Percentiles rank a stretch among this genome's conserved stretches.
These are phyloP conservation scores for Fusarium chaquense DNA, from an alignment of 2,329 filamentous ascomycete genomes.

Conservation along the genomic window DNA sequence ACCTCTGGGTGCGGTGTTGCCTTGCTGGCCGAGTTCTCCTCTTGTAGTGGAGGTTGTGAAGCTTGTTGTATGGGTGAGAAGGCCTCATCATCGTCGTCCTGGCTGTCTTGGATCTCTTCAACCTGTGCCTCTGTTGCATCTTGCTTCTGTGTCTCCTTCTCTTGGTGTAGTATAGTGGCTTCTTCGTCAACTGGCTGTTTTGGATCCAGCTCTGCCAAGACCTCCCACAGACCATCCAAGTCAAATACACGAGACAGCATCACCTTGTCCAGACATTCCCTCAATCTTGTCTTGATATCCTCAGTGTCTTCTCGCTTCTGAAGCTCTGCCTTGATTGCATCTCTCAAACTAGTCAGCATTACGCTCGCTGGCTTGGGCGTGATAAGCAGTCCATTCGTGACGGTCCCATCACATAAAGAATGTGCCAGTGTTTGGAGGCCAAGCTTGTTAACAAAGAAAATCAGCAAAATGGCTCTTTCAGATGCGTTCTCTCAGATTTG, in stretches of 20 bases:
- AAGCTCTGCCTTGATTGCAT: constrained; percentile 56
- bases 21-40: constrained; percentile 4
- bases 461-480: constrained; percentile 18
- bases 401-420: constrained; percentile 50
- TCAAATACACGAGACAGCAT: constrained; percentile 70
- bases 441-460: constrained; percentile 50
- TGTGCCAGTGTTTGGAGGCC: constrained; percentile 62
- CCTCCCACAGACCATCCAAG: constrained; percentile 68
- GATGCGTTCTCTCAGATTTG: not conserved
- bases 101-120: constrained; percentile 52
- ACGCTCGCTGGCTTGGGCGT: constrained; percentile 60
- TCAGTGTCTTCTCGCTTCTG: constrained; percentile 30
- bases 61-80: constrained; percentile 20
- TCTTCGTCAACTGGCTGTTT: constrained; percentile 53
- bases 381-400: constrained; percentile 57
- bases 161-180: not conserved
- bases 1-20: constrained; percentile 51
- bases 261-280: constrained; percentile 61
- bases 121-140: constrained; percentile 4
- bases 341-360: constrained; percentile 57
- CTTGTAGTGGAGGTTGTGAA: not conserved
- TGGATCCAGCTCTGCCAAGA: constrained; percentile 62
- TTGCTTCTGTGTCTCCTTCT: not conserved
- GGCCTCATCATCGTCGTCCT: constrained; percentile 49
- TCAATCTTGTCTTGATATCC: constrained; percentile 45